These are phyloP conservation scores for Talaromyces sp. DNA, from an alignment of 2,329 filamentous ascomycete genomes.

Conservation along the genomic window DNA sequence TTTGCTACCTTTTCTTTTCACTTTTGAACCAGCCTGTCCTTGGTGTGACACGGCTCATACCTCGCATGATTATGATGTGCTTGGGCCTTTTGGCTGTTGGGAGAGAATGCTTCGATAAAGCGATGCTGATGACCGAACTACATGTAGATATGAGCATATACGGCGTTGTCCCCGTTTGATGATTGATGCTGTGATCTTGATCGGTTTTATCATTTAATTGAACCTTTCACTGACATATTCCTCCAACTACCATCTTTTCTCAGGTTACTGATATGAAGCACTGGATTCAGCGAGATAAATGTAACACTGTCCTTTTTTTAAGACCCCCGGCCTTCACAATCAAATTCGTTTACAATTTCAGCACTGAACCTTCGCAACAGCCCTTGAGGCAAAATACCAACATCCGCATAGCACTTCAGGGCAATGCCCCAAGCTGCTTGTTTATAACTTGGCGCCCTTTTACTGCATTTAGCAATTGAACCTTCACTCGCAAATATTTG, in stretches of 20 bases:
- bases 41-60: constrained; percentile 21
- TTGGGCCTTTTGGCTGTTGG: constrained; percentile 26
- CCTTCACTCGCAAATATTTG: no score
- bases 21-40: constrained; percentile 20
- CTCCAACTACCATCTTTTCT: neutral
- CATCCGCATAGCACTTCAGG: no score
- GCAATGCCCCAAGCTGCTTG: no score
- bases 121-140: constrained; percentile 37
- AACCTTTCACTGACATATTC: constrained; percentile 16
- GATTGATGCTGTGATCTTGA: constrained; percentile 27
- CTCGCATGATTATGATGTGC: constrained; percentile 30
- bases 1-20: constrained; percentile 11
- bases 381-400: no score
- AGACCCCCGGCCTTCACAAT: no score
- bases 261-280: no score
- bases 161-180: constrained; percentile 34
- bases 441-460: no score
- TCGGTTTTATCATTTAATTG: constrained; percentile 28
- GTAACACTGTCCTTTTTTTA: no score
- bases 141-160: constrained; percentile 47
- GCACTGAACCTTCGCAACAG: no score
- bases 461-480: no score
- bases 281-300: no score
- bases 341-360: no score
- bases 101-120: constrained; percentile 37